Evolutionary conservation across 208 protist species (phyloP).

Genomic region (Tritrichomonas foetus): DNA sequence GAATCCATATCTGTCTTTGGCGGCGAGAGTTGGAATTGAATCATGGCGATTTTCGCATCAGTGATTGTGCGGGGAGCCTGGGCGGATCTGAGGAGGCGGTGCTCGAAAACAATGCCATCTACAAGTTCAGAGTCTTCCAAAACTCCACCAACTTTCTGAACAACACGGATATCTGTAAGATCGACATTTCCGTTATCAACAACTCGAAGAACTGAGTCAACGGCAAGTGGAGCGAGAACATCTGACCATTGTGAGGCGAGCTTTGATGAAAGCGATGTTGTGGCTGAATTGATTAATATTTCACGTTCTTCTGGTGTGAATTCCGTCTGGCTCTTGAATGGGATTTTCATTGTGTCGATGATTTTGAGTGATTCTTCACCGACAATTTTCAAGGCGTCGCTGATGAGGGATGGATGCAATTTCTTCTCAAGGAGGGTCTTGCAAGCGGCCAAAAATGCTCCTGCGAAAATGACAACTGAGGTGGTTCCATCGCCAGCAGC

Average conservation of each 20-base stretch:
- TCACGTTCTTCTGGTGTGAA: constrained; percentile 45
- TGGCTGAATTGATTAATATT: constrained; percentile 68
- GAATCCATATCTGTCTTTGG: constrained; percentile 97
- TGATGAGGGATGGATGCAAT: constrained; percentile 90
- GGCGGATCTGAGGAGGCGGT: background rate
- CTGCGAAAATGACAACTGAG: constrained; percentile 92
- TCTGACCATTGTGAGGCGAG: constrained; percentile 78
- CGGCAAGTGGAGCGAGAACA: constrained; percentile 92
- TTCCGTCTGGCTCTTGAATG: background rate
- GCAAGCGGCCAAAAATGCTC: constrained; percentile 77
- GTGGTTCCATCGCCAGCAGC: constrained; percentile 99
- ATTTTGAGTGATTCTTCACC: constrained; percentile 71
- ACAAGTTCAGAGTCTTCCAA: constrained; percentile 95
- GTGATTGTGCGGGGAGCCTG: constrained; percentile 65
- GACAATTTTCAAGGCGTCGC: constrained; percentile 78
- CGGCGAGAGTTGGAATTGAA: constrained; percentile 96
- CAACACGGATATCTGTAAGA: constrained; percentile 84
- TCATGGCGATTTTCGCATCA: constrained; percentile 96
- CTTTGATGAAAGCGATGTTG: constrained; percentile 96
- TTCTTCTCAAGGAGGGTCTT: constrained; percentile 78
- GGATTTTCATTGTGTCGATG: constrained; percentile 32
- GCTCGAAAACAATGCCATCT: constrained; percentile 51
- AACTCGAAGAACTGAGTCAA: constrained; percentile 86
- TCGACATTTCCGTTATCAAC: constrained; percentile 82
- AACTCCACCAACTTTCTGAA: constrained; percentile 78